phyloP scores from a whole-genome alignment of 192 early-diverging fungal genomes.

The Backusella morwellensis region DNA sequence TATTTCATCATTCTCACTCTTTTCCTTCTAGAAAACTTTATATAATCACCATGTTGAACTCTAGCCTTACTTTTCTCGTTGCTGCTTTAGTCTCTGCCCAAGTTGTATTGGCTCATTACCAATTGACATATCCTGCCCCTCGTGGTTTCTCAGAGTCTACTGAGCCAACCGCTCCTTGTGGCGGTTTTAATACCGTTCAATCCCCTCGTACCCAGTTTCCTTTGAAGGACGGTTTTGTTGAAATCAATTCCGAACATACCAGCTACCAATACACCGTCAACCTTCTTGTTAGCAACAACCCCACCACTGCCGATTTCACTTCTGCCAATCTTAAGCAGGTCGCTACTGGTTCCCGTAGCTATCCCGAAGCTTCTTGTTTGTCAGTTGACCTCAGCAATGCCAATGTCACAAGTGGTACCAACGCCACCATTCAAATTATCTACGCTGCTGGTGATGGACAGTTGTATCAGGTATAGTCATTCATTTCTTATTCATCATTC shows the following conservation, averaged over 20 bases:
- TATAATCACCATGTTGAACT: background rate
- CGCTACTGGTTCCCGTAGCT: slow-evolving; percentile 15
- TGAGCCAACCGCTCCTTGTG: slow-evolving; percentile 50
- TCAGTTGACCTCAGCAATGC: slow-evolving; percentile 33
- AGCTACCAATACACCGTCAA: slow-evolving; percentile 40
- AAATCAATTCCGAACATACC: slow-evolving; percentile 43
- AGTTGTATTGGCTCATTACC: slow-evolving; percentile 45
- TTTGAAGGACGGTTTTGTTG: slow-evolving; percentile 40
- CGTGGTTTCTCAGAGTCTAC: slow-evolving; percentile 44
- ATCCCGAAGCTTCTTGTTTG: slow-evolving; percentile 42
- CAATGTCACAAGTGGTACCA: slow-evolving; percentile 40
- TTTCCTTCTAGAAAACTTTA: background rate
- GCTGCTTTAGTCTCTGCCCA: slow-evolving; percentile 29
- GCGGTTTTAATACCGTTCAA: slow-evolving; percentile 37
- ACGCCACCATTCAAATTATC: slow-evolving; percentile 53
- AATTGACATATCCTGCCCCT: slow-evolving; percentile 42
- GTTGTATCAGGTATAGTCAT: slow-evolving; percentile 42
- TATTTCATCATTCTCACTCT: background rate
- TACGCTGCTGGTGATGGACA: slow-evolving; percentile 49
- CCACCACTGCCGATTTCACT: slow-evolving; percentile 41
- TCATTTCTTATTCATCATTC: background rate
- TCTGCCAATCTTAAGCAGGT: slow-evolving; percentile 17
- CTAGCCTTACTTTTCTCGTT: background rate
- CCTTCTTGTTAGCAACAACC: slow-evolving; percentile 38
- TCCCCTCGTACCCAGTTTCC: slow-evolving; percentile 43